Evolutionary conservation across 139 green algal species (phyloP), one percentile per base, ranked within the genome.

Genomic region (Chlamydomonas sp.): DNA sequence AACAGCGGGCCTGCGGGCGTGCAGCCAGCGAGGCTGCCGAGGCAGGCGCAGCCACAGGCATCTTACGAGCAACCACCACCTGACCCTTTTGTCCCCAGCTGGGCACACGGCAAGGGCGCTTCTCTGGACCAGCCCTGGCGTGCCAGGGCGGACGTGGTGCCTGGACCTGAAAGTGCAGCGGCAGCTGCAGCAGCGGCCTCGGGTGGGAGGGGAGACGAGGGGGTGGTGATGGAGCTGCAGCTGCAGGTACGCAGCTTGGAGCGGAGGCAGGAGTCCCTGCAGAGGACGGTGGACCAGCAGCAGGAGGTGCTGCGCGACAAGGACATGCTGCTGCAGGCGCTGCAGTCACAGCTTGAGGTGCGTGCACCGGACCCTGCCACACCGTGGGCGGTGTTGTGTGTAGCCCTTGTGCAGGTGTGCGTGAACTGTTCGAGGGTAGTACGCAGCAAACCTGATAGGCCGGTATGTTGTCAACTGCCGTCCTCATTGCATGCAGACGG

Each of bases 231-330:
- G 62, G 76, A 86, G 58, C 74, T 91, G 31, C 67, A 72, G 58
- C 75, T 74, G 4, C 15, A 63, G 78, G 4, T 91, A 18, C 69
- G 61, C 1, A 60, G 58, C 4, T 10, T 87, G 58, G 68, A 73
- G 76, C 88, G 82, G 61, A 60, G 85, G 31, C 80, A 89, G 62
- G 83, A 9, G 16, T 74, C 81, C 18, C 71, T 90, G 80, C 72
- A 66, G 14, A 59, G 75, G 2, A 88, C 74, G 3, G 17, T 90
- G 1, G 67, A 76, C 15, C 58, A 80, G 66, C 80, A 88, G 75
- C 81, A 87, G 74, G 64, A 84, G 66, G 64, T 77, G 60, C 58
- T 90, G 15, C 58, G 67, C 4, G 87, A 90, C 80, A 88, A 88
- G 64, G 14, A 31, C 0, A 20, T 3, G 7, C 2, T 90, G 64